Evolutionary conservation across 352 stramenopile genomes (phyloP).

Genomic region (Pythium insidiosum): DNA sequence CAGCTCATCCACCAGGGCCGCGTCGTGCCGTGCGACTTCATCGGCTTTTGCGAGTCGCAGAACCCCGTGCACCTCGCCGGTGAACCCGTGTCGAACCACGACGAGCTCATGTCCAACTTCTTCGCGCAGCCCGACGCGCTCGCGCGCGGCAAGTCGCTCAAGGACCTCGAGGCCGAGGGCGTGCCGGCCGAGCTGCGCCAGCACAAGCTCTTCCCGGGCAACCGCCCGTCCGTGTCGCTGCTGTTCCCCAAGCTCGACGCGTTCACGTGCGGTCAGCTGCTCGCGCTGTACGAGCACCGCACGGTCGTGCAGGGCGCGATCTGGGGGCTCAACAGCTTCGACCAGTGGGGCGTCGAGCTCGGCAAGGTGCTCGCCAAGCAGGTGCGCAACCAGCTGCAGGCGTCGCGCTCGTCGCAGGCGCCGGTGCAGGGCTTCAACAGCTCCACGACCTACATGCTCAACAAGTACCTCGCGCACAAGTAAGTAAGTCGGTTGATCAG

Average conservation of each 20-base stretch:
- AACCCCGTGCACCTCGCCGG: constrained; percentile 61
- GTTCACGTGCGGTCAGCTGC: constrained; percentile 92
- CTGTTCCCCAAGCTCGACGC: constrained; percentile 96
- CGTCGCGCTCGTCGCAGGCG: constrained; percentile 63
- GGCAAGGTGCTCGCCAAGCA: constrained; percentile 97
- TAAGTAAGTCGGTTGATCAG: too few relatives aligned
- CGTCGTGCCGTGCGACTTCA: constrained; percentile 97
- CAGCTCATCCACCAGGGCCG: constrained; percentile 98
- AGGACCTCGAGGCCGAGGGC: constrained; percentile 90
- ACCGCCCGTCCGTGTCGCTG: constrained; percentile 95
- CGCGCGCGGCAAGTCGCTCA: constrained; percentile 93
- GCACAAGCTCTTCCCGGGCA: constrained; percentile 97
- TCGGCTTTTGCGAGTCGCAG: constrained; percentile 96
- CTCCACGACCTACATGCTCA: constrained; percentile 88
- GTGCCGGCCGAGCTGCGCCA: constrained; percentile 88
- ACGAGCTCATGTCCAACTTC: constrained; percentile 99
- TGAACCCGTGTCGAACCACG: constrained; percentile 95
- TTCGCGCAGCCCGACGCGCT: constrained; percentile 99
- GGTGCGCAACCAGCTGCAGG: constrained; percentile 86
- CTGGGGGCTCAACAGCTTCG: constrained; percentile 98
- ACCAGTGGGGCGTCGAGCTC: constrained; percentile 98
- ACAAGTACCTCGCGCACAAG: constrained; percentile 88
- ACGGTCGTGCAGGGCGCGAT: constrained; percentile 96
- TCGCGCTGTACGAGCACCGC: constrained; percentile 98
- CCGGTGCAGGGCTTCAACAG: constrained; percentile 93